These are phyloP conservation scores for Globisporangium paddicum DNA, from an alignment of 352 stramenopile genomes.

Conservation along the genomic window DNA sequence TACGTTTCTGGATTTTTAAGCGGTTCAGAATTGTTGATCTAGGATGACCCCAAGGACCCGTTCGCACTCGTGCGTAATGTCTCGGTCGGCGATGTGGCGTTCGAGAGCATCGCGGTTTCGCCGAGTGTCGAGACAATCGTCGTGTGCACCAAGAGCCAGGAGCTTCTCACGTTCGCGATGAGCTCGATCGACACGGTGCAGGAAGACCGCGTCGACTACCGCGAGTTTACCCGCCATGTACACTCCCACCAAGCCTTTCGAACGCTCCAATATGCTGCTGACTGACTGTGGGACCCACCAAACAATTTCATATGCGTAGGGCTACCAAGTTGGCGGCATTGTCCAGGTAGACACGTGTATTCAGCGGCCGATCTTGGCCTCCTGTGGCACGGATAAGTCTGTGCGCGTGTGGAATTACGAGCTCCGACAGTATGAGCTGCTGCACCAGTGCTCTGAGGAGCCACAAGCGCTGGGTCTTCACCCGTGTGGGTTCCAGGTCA, in stretches of 20 bases:
- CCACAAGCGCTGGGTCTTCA: slow-evolving; percentile 57
- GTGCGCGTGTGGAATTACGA: slow-evolving; percentile 89
- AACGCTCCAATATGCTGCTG: background rate
- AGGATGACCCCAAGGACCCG: slow-evolving; percentile 77
- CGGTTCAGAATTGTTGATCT: background rate
- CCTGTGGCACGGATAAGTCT: slow-evolving; percentile 79
- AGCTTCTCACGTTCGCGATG: slow-evolving; percentile 65
- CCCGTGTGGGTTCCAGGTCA: slow-evolving; percentile 61
- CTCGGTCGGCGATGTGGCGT: slow-evolving; percentile 63
- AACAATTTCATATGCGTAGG: slow-evolving; percentile 19
- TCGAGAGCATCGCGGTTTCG: slow-evolving; percentile 69
- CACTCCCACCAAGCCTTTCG: background rate
- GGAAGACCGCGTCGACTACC: slow-evolving; percentile 63
- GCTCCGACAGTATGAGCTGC: slow-evolving; percentile 50
- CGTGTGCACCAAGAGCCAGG: slow-evolving; percentile 60
- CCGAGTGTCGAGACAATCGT: slow-evolving; percentile 59
- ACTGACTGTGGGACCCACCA: background rate
- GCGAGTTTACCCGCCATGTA: slow-evolving; percentile 54
- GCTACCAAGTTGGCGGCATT: slow-evolving; percentile 52
- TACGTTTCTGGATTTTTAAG: background rate
- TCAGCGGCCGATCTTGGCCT: slow-evolving; percentile 76
- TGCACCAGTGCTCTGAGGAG: slow-evolving; percentile 61
- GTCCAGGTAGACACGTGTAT: slow-evolving; percentile 81
- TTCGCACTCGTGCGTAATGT: slow-evolving; percentile 73
- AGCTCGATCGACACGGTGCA: slow-evolving; percentile 72